Conservation (phyloP, 805 yeast genomes). For the Yamadazyma nakazawae region DNA sequence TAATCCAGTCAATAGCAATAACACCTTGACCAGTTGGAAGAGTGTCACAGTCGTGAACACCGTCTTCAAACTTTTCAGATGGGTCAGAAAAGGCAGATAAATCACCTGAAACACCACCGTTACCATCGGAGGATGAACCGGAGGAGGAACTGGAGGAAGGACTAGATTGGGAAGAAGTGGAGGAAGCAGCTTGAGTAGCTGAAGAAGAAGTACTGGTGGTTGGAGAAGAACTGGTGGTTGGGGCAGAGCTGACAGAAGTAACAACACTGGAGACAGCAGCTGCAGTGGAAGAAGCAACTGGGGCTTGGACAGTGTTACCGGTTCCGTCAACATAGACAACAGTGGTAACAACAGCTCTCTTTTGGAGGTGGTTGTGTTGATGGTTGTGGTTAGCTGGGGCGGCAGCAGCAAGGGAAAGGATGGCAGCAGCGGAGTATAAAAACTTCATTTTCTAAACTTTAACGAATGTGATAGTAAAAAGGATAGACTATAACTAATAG, state of each 20-base stretch:
- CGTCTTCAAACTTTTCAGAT: slow-evolving; percentile 63
- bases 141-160: slow-evolving; percentile 17
- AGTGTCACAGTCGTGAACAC: slow-evolving; percentile 58
- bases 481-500: not conserved
- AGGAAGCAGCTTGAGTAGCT: not conserved
- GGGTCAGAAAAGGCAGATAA: slow-evolving; percentile 58
- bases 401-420: slow-evolving; percentile 27
- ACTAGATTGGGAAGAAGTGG: slow-evolving; percentile 13
- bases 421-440: slow-evolving; percentile 18
- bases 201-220: slow-evolving; percentile 10
- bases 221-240: slow-evolving; percentile 6
- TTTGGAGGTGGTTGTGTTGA: slow-evolving; percentile 26
- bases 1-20: slow-evolving; percentile 54
- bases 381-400: slow-evolving; percentile 36
- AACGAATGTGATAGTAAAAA: not conserved
- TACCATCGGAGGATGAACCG: slow-evolving; percentile 22
- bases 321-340: slow-evolving; percentile 32
- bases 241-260: slow-evolving; percentile 8
- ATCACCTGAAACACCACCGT: slow-evolving; percentile 50
- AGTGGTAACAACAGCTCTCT: slow-evolving; percentile 40
- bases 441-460: slow-evolving; percentile 22
- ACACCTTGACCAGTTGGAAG: slow-evolving; percentile 88
- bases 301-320: slow-evolving; percentile 36
- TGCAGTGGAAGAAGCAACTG: slow-evolving; percentile 14
- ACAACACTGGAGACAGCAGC: slow-evolving; percentile 10